Evolutionary conservation across 352 stramenopile genomes (phyloP).

Genomic region (Pythium aphanidermatum): DNA sequence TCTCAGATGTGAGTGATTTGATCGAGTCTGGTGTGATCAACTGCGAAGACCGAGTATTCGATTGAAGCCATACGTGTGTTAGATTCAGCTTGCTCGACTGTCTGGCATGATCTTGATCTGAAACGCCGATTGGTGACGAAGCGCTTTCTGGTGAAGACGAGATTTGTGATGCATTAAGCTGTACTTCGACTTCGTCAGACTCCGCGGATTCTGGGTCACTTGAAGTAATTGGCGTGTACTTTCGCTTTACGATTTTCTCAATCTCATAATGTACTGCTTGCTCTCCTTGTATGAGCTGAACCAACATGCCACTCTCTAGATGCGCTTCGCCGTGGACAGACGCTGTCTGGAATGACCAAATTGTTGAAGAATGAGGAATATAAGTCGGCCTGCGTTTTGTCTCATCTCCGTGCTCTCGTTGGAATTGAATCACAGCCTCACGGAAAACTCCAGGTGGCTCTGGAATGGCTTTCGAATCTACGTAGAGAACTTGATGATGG

Average conservation of each 20-base stretch:
- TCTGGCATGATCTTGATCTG: no score
- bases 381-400: not conserved
- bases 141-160: no score
- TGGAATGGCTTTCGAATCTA: conserved; percentile 1
- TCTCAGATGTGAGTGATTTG: not conserved
- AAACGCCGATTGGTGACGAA: no score
- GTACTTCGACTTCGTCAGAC: not conserved
- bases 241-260: conserved; percentile 14
- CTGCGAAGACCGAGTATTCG: conserved; percentile 12
- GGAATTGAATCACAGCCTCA: conserved; percentile 3
- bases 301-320: conserved; percentile 9
- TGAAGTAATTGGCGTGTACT: conserved; percentile 6
- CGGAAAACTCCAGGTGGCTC: conserved; percentile 1
- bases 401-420: conserved; percentile 4
- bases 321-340: not conserved
- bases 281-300: conserved; percentile 10
- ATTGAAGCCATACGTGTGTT: conserved; percentile 20
- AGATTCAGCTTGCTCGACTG: no score
- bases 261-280: conserved; percentile 19
- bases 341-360: conserved; percentile 3
- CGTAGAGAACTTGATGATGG: conserved; percentile 11
- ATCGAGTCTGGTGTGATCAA: not conserved
- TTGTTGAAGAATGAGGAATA: not conserved
- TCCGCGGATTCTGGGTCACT: not conserved
- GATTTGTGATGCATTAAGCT: not conserved